These are phyloP conservation scores for Ophiostoma populinum DNA, from an alignment of 2,329 filamentous ascomycete species.

Conservation along the genomic window DNA sequence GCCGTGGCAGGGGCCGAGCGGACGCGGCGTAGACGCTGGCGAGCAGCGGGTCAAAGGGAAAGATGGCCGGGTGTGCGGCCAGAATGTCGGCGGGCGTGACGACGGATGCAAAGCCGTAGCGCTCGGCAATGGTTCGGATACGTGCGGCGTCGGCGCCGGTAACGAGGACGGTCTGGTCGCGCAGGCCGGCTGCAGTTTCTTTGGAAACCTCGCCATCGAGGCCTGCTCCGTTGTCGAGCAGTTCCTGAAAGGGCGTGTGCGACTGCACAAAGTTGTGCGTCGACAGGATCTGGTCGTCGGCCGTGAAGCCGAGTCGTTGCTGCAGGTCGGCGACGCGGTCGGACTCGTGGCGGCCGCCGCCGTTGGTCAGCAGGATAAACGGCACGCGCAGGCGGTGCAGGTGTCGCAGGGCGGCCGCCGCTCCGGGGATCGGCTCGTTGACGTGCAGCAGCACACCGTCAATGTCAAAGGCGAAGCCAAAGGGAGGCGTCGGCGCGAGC, in stretches of 20 bases:
- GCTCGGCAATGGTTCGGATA: constrained; percentile 57
- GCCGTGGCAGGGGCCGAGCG: constrained; percentile 37
- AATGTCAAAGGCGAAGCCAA: constrained; percentile 38
- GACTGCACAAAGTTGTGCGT: constrained; percentile 67
- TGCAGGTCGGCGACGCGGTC: constrained; percentile 56
- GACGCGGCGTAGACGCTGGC: constrained; percentile 41
- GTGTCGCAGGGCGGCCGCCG: constrained; percentile 52
- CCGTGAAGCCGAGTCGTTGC: constrained; percentile 56
- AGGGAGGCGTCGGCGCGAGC: constrained; percentile 8
- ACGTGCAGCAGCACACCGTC: constrained; percentile 90
- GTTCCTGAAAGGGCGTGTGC: constrained; percentile 72
- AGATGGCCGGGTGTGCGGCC: constrained; percentile 54
- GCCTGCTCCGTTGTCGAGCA: constrained; percentile 21
- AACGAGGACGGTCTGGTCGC: constrained; percentile 53
- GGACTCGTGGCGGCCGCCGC: constrained; percentile 69
- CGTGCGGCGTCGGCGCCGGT: constrained; percentile 51
- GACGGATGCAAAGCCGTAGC: constrained; percentile 65
- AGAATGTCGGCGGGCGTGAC: constrained; percentile 77
- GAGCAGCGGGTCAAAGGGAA: constrained; percentile 63
- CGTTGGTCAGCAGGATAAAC: constrained; percentile 91
- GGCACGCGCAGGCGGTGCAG: constrained; percentile 63
- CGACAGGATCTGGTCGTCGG: constrained; percentile 51
- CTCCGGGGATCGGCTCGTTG: constrained; percentile 61
- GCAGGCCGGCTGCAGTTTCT: constrained; percentile 24
- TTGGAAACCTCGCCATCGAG: constrained; percentile 3